These are phyloP conservation scores for Hibiscus tridactylites DNA, from an alignment of 345 rosid genomes.

Conservation along the genomic window DNA sequence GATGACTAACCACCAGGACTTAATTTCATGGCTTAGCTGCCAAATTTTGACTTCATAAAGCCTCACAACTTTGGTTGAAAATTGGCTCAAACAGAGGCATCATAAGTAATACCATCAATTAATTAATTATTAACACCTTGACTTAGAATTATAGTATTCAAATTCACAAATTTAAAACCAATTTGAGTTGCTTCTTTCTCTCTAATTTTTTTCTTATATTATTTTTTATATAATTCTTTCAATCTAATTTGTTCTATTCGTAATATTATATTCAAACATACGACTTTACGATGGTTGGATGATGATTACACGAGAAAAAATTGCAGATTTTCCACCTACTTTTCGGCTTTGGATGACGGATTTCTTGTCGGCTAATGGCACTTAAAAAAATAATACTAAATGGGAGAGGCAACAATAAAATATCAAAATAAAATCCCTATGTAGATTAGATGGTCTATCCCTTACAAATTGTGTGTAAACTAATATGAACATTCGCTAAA, in stretches of 20 bases:
- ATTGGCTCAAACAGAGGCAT: no score
- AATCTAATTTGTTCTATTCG: no score
- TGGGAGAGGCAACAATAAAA: background rate
- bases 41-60: background rate
- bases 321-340: no score
- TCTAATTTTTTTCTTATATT: background rate
- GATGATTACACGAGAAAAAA: background rate
- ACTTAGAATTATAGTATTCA: background rate
- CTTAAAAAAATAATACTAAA: background rate
- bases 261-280: no score
- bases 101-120: background rate
- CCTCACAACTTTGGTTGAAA: no score
- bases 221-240: background rate
- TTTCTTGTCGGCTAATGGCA: background rate
- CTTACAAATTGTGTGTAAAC: slow-evolving; percentile 12
- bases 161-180: no score
- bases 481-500: slow-evolving; percentile 15
- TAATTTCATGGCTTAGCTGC: background rate
- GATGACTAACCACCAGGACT: background rate
- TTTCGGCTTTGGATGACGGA: background rate
- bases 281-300: no score
- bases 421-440: slow-evolving; percentile 1
- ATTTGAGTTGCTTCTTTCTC: background rate
- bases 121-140: background rate
- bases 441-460: slow-evolving; percentile 11